A percentile compares a stretch with the other conserved stretches of the same genome.
phyloP scores from a whole-genome alignment of 108 stramenopile species.

The Discostella pseudostelligera region DNA sequence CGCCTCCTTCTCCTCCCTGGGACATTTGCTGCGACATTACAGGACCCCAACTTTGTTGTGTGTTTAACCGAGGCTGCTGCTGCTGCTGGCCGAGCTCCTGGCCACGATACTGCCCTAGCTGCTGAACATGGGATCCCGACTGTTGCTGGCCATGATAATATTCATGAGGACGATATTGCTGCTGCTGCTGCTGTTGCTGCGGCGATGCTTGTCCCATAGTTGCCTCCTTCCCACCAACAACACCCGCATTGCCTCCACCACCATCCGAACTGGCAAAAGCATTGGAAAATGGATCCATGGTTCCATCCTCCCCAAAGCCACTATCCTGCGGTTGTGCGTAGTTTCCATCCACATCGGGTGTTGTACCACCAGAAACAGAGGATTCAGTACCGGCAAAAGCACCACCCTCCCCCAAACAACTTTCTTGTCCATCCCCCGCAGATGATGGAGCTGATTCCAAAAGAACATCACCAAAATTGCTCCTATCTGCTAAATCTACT shows the following conservation, averaged over 20 bases:
- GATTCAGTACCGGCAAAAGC: neutral
- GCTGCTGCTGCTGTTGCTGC: constrained; percentile 3
- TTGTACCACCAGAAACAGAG: neutral
- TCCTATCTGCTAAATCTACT: neutral
- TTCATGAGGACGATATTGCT: constrained; percentile 1
- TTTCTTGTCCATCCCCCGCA: neutral
- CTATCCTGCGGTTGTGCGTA: neutral
- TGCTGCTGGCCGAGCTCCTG: constrained; percentile 1
- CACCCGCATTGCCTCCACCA: neutral
- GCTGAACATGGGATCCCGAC: constrained; percentile 3
- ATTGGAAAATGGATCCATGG: constrained; percentile 39
- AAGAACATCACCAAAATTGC: neutral
- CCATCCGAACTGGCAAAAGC: constrained; percentile 21
- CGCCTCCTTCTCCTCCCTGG: neutral
- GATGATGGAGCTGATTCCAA: neutral
- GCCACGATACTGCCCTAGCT: constrained; percentile 8
- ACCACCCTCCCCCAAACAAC: neutral
- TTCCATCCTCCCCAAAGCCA: constrained; percentile 8
- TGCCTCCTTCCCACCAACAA: neutral
- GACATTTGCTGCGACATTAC: neutral
- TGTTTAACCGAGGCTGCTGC: constrained; percentile 1
- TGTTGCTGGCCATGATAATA: neutral
- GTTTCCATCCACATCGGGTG: neutral
- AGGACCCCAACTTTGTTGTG: constrained; percentile 5
- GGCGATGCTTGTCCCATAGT: neutral